Conservation (phyloP, 2,329 filamentous ascomycete species). For the Talaromyces albobiverticillius region DNA sequence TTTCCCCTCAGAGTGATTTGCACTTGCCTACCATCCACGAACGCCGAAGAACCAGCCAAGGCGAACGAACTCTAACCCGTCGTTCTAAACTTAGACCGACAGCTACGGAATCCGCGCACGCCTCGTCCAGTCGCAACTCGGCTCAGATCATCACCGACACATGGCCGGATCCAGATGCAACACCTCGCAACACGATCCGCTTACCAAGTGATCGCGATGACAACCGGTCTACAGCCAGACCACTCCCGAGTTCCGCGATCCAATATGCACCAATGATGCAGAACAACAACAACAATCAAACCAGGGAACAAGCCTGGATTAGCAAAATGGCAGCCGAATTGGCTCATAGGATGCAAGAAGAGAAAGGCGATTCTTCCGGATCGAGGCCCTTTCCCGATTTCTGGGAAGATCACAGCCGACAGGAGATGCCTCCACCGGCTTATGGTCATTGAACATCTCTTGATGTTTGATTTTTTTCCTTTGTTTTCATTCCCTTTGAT, state of each 20-base stretch:
- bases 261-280: conserved; percentile 31
- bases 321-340: conserved; percentile 86
- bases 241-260: conserved; percentile 26
- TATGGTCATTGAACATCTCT: conserved; percentile 38
- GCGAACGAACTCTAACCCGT: conserved; percentile 24
- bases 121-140: conserved; percentile 22
- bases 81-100: conserved; percentile 22
- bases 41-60: conserved; percentile 26
- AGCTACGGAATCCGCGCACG: conserved; percentile 23
- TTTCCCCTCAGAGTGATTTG: conserved; percentile 40
- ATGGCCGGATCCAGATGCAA: conserved; percentile 29
- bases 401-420: conserved; percentile 35
- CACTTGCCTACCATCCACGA: conserved; percentile 35
- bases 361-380: conserved; percentile 55
- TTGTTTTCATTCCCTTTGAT: neutral
- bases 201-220: conserved; percentile 7
- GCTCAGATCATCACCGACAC: conserved; percentile 12
- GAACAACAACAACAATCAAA: conserved; percentile 21
- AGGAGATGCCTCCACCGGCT: conserved; percentile 42
- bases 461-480: neutral
- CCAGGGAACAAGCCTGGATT: conserved; percentile 48
- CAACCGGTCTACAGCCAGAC: too few species aligned
- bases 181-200: conserved; percentile 30
- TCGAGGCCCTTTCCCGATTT: conserved; percentile 32
- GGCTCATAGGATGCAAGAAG: conserved; percentile 76